Conservation (phyloP, 2,329 filamentous ascomycete species). For the Cryphonectria nitschkei region DNA sequence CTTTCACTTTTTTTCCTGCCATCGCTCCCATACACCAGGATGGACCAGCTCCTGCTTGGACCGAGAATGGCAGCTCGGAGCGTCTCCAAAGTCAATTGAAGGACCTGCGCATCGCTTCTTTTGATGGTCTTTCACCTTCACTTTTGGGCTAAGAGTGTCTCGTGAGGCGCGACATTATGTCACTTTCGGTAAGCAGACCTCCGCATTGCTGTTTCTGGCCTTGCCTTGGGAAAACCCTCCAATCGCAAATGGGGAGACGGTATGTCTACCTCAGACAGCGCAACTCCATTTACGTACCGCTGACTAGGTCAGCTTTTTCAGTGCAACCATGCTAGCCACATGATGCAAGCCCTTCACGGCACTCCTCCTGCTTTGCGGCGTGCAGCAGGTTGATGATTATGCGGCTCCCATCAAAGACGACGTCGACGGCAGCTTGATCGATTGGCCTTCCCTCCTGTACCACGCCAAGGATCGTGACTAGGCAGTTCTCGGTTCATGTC, state of each 20-base stretch:
- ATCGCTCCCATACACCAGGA: background rate
- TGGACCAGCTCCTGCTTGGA: background rate
- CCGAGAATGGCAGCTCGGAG: slow-evolving; percentile 21
- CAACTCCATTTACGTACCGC: background rate
- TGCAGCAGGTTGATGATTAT: background rate
- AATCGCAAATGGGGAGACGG: slow-evolving; percentile 6
- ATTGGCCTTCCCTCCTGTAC: background rate
- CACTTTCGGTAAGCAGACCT: slow-evolving; percentile 18
- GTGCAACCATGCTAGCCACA: background rate
- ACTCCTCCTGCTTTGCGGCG: background rate
- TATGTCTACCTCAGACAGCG: background rate
- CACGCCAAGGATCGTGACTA: slow-evolving; percentile 2
- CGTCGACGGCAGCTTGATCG: background rate
- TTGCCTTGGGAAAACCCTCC: slow-evolving; percentile 18
- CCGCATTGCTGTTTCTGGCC: slow-evolving; percentile 20
- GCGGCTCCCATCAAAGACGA: background rate
- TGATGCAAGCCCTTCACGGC: background rate
- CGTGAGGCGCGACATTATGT: slow-evolving; percentile 3
- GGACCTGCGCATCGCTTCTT: background rate
- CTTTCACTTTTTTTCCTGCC: background rate
- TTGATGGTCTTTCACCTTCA: background rate
- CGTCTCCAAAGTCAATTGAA: background rate
- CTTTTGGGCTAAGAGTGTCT: background rate
- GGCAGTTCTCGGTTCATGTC: background rate
- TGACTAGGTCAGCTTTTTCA: background rate